A percentile compares a stretch with the other conserved stretches of the same genome.
These are phyloP conservation scores for Septoria petroselini DNA, from an alignment of 2,329 filamentous ascomycete species.

Conservation along the genomic window DNA sequence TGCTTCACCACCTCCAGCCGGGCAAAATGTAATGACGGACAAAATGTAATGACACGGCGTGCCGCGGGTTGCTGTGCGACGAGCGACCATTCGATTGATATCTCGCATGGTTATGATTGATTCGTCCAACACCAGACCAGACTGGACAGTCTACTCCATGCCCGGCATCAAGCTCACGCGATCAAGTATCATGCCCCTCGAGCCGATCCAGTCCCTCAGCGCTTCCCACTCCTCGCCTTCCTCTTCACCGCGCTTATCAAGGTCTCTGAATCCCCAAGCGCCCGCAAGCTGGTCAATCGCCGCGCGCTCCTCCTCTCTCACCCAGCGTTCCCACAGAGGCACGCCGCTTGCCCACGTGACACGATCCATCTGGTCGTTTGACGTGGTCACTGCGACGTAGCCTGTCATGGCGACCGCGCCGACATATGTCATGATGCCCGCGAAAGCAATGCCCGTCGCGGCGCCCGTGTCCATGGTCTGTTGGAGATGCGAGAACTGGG, in stretches of 20 bases:
- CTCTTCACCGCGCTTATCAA: constrained; percentile 78
- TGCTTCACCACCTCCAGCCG: too few species aligned
- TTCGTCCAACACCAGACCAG: too few species aligned
- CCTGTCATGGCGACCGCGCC: constrained; percentile 78
- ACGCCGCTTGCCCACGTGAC: constrained; percentile 87
- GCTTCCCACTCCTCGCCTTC: constrained; percentile 86
- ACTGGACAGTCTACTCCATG: constrained; percentile 74
- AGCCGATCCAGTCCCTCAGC: constrained; percentile 75
- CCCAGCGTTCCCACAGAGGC: constrained; percentile 75
- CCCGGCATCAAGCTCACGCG: constrained; percentile 87
- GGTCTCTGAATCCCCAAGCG: constrained; percentile 88
- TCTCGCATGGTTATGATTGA: too few species aligned
- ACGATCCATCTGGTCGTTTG: constrained; percentile 92
- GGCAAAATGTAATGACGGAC: too few species aligned
- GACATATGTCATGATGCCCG: constrained; percentile 78
- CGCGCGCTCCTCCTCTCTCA: constrained; percentile 84
- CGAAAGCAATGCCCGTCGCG: constrained; percentile 75
- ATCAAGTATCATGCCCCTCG: constrained; percentile 86
- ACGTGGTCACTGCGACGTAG: constrained; percentile 76
- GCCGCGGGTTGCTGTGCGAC: too few species aligned
- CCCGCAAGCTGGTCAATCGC: constrained; percentile 82
- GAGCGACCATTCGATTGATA: too few species aligned
- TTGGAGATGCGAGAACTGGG: constrained; percentile 64
- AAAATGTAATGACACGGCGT: too few species aligned
- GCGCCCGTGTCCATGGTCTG: constrained; percentile 71